Evolutionary conservation across 140 eudicot species (phyloP), one percentile per base, ranked within the genome.

Genomic region (Erigeron philadelphicus): DNA sequence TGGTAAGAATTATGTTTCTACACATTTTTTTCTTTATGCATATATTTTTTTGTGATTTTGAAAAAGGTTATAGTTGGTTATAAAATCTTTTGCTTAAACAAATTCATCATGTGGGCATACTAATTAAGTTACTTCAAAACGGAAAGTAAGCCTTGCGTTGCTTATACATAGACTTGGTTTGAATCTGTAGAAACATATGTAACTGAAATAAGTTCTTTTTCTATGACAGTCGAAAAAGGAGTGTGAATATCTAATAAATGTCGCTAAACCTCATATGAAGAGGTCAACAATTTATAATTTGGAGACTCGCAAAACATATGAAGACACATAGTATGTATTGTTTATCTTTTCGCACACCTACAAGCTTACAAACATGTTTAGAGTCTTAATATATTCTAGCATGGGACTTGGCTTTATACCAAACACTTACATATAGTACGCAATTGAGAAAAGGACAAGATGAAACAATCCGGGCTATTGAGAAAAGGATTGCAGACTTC

Each of bases 281-380:
- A 94, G 85, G 84, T 94, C 99, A 7, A 78, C 90, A 2, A 96
- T 92, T 66, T 95, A 84, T 68, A 96, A 93, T 78, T 83, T 81
- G 61, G 72, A 40, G n/a, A 88, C 95, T 48, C 96, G 96, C 64
- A 76, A 86, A 80, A 89, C 89, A 66, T 86, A 73, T 68, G 96
- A 87, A 70, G 88, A 96, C 72, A 83, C 12, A 45, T 4, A 95
- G 98, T 82, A 65, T 67, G 84, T 66, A 73, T 63, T 42, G 52
- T 56, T 5, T 43, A 12, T 38, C 25, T 61, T 42, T 52, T 35
- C 31, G 3, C 13, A 42, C 2, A 42, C 61, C 31, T 5, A 23
- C 12, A 45, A 8, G 49, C 49, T 45, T 45, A 45, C 49, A 31
- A 2, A 31, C 38, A 31, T 31, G 38, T 31, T 31, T 31, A 31